These are phyloP conservation scores for Pyrenochaeta sp. DNA, from an alignment of 2,329 filamentous ascomycete genomes.

Conservation along the genomic window DNA sequence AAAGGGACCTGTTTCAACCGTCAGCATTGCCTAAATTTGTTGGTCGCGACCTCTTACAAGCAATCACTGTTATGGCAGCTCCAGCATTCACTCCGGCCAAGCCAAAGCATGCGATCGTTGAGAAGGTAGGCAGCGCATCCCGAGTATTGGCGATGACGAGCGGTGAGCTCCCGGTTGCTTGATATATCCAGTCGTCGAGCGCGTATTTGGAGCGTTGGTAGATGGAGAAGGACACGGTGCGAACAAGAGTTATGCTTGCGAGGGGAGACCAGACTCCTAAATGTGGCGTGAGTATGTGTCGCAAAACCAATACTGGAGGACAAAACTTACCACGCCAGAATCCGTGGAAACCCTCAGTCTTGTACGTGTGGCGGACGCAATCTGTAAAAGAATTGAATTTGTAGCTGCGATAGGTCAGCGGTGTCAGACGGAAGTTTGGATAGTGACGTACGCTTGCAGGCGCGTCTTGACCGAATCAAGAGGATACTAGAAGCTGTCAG, in stretches of 20 bases:
- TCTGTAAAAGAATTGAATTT: conserved; percentile 76
- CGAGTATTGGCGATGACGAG: conserved; percentile 74
- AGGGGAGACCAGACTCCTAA: conserved; percentile 78
- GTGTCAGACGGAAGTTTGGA: conserved; percentile 1
- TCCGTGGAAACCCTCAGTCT: conserved; percentile 57
- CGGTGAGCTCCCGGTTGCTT: conserved; percentile 71
- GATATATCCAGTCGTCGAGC: conserved; percentile 74
- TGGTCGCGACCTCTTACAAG: conserved; percentile 60
- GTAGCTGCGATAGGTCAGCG: conserved; percentile 57
- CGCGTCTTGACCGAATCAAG: conserved; percentile 90
- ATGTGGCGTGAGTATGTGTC: no score
- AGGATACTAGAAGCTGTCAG: conserved; percentile 65
- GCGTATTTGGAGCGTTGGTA: conserved; percentile 80
- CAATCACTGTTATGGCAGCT: conserved; percentile 78
- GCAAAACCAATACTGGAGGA: neutral
- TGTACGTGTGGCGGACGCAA: conserved; percentile 78
- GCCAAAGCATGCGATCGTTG: conserved; percentile 78
- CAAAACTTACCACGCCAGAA: conserved; percentile 62
- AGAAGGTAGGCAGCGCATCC: conserved; percentile 74
- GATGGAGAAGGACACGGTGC: conserved; percentile 79
- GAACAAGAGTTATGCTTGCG: conserved; percentile 77
- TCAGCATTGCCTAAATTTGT: neutral
- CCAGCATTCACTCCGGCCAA: conserved; percentile 80
- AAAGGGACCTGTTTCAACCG: conserved; percentile 69
- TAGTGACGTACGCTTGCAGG: conserved; percentile 71